Percentiles rank a stretch among this genome's conserved stretches.
Conservation (phyloP, 495 filamentous ascomycete species). For the Talaromyces stipitatus region DNA sequence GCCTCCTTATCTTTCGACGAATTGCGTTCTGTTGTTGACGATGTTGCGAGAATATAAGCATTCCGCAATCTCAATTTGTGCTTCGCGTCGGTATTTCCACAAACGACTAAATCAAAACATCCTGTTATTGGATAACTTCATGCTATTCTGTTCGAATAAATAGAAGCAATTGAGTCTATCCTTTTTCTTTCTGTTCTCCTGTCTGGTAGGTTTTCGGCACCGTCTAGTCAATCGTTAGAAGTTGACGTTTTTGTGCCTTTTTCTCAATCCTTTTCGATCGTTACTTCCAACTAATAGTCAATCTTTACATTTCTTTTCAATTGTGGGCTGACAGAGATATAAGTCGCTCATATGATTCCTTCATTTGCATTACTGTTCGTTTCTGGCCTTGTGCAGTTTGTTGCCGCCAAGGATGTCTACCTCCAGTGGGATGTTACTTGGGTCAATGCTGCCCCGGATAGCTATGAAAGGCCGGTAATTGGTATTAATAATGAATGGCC, state of each 20-base stretch:
- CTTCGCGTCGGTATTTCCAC: slow-evolving; percentile 2
- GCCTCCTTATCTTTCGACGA: not conserved
- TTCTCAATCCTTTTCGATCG: not conserved
- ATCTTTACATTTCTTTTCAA: not conserved
- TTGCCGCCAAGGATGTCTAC: slow-evolving; percentile 23
- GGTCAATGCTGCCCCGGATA: slow-evolving; percentile 78
- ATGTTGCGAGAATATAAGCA: not conserved
- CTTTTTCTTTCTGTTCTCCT: not conserved
- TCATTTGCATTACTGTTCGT: slow-evolving; percentile 10
- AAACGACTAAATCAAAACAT: not conserved
- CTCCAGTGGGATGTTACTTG: slow-evolving; percentile 70
- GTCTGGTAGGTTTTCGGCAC: not conserved
- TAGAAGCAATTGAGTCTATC: not conserved
- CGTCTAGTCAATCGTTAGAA: not conserved
- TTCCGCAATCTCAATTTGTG: not conserved
- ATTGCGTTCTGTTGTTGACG: not conserved
- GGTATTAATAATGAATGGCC: slow-evolving; percentile 83
- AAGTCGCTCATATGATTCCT: not conserved
- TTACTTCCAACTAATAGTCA: slow-evolving; percentile 6
- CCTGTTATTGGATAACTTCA: not conserved
- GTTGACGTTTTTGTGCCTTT: not conserved
- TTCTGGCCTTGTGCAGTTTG: slow-evolving; percentile 16
- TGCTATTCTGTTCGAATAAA: not conserved
- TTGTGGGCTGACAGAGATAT: not conserved
- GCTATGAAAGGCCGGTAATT: slow-evolving; percentile 60